These are phyloP conservation scores for Barnettozyma siamensis DNA, from an alignment of 805 yeast species.

Conservation along the genomic window DNA sequence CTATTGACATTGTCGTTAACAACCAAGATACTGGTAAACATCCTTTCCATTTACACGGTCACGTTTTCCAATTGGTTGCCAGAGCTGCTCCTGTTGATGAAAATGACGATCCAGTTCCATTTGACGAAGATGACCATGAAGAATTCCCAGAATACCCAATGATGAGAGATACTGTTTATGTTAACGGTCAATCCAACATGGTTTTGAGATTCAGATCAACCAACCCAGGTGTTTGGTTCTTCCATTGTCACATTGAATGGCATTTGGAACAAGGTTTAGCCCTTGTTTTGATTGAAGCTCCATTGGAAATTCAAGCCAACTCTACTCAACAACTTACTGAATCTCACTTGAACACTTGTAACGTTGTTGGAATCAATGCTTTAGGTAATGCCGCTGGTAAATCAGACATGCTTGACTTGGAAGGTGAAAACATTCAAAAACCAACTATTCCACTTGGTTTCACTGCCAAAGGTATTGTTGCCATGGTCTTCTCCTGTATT, in stretches of 20 bases:
- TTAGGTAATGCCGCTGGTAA: slow-evolving; percentile 92
- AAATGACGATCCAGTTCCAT: slow-evolving; percentile 46
- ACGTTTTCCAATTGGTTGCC: slow-evolving; percentile 56
- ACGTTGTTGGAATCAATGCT: slow-evolving; percentile 42
- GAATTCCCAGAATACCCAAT: slow-evolving; percentile 70
- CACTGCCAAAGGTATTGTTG: slow-evolving; percentile 93
- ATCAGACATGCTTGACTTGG: slow-evolving; percentile 57
- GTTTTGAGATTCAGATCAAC: slow-evolving; percentile 84
- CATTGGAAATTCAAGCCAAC: slow-evolving; percentile 53
- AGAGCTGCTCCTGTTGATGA: slow-evolving; percentile 41
- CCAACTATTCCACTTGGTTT: slow-evolving; percentile 75
- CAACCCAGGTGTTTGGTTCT: slow-evolving; percentile 97
- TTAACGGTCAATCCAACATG: slow-evolving; percentile 78
- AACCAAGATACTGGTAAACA: slow-evolving; percentile 77
- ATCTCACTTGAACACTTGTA: slow-evolving; percentile 56
- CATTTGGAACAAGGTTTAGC: slow-evolving; percentile 95
- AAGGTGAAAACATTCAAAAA: slow-evolving; percentile 69
- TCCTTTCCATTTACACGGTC: slow-evolving; percentile 78
- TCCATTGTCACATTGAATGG: slow-evolving; percentile 99
- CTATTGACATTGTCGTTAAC: slow-evolving; percentile 71
- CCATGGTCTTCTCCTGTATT: slow-evolving; percentile 83
- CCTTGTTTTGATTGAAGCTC: slow-evolving; percentile 76
- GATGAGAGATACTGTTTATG: slow-evolving; percentile 77
- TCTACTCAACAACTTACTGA: slow-evolving; percentile 54
- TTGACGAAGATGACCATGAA: slow-evolving; percentile 43